Percentiles rank a stretch among this genome's conserved stretches.
Evolutionary conservation across 352 stramenopile genomes (phyloP).

Genomic region (Globisporangium recalcitrans): DNA sequence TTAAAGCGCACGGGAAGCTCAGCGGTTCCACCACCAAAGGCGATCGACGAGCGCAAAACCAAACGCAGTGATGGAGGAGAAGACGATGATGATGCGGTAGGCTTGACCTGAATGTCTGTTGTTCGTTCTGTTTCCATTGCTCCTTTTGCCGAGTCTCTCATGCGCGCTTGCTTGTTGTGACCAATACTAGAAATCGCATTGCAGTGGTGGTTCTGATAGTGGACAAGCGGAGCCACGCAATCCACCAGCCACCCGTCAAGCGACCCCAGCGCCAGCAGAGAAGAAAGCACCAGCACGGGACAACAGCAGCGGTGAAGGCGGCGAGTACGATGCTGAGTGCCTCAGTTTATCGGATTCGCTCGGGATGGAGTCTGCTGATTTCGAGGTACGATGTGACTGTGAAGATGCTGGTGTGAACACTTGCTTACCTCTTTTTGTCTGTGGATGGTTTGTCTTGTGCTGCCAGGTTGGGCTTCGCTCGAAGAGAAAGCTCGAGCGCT

Average conservation of each 20-base stretch:
- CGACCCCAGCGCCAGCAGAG: slow-evolving; percentile 4
- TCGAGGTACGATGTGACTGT: slow-evolving; percentile 38
- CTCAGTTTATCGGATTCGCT: slow-evolving; percentile 66
- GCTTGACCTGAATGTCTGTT: neutral
- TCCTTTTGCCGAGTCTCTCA: neutral
- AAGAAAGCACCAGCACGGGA: slow-evolving; percentile 11
- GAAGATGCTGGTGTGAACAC: neutral
- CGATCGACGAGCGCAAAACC: slow-evolving; percentile 23
- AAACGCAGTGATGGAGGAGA: slow-evolving; percentile 17
- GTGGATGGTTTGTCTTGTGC: neutral
- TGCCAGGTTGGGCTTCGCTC: slow-evolving; percentile 43
- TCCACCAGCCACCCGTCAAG: neutral
- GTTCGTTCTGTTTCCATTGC: neutral
- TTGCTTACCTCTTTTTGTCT: neutral
- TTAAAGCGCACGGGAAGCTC: slow-evolving; percentile 72
- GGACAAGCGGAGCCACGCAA: neutral
- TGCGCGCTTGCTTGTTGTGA: neutral
- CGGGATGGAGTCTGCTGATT: slow-evolving; percentile 71
- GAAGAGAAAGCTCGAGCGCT: slow-evolving; percentile 38
- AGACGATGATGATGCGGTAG: slow-evolving; percentile 5
- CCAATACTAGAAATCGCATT: slow-evolving; percentile 1
- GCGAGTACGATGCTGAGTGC: slow-evolving; percentile 19
- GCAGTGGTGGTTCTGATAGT: neutral
- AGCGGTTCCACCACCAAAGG: slow-evolving; percentile 18
- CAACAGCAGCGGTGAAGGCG: slow-evolving; percentile 10